Percentiles rank a stretch among this genome's conserved stretches.
Evolutionary conservation across 768 basidiomycete genomes (phyloP).

Genomic region (Lepiota brunneoincarnata): DNA sequence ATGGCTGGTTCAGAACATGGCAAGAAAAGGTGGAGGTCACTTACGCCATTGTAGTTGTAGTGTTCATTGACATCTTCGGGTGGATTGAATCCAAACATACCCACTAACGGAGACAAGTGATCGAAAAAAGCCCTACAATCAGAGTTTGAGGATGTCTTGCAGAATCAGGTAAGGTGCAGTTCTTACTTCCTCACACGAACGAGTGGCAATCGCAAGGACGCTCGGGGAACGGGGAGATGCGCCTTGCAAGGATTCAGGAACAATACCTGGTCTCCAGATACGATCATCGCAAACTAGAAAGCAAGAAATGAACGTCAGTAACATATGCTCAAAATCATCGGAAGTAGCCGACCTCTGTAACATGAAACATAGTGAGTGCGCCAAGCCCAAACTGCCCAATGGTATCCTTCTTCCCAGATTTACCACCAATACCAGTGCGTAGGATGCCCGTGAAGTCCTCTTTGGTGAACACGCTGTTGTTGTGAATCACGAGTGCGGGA

Average conservation of each 20-base stretch:
- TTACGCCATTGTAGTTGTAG: slow-evolving; percentile 37
- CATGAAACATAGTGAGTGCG: slow-evolving; percentile 50
- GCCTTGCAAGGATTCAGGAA: slow-evolving; percentile 46
- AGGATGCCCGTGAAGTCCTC: slow-evolving; percentile 47
- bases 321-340: not conserved
- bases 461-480: slow-evolving; percentile 37
- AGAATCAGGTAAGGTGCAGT: not conserved
- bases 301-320: not conserved
- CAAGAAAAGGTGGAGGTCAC: slow-evolving; percentile 12
- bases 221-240: slow-evolving; percentile 35
- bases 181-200: slow-evolving; percentile 31
- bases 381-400: slow-evolving; percentile 55
- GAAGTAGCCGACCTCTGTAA: slow-evolving; percentile 39
- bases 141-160: not conserved
- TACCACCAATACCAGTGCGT: slow-evolving; percentile 43
- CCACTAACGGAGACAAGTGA: slow-evolving; percentile 37
- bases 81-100: slow-evolving; percentile 35
- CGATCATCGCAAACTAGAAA: slow-evolving; percentile 28
- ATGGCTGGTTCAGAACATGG: not conserved
- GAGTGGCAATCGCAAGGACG: slow-evolving; percentile 30
- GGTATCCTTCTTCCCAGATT: slow-evolving; percentile 30
- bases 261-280: slow-evolving; percentile 28
- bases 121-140: slow-evolving; percentile 36
- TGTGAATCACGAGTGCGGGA: slow-evolving; percentile 43
- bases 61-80: slow-evolving; percentile 15